Evolutionary conservation across 2,329 filamentous ascomycete species (phyloP), one percentile per base, ranked within the genome.

Genomic region (Fonsecaea multimorphosa): DNA sequence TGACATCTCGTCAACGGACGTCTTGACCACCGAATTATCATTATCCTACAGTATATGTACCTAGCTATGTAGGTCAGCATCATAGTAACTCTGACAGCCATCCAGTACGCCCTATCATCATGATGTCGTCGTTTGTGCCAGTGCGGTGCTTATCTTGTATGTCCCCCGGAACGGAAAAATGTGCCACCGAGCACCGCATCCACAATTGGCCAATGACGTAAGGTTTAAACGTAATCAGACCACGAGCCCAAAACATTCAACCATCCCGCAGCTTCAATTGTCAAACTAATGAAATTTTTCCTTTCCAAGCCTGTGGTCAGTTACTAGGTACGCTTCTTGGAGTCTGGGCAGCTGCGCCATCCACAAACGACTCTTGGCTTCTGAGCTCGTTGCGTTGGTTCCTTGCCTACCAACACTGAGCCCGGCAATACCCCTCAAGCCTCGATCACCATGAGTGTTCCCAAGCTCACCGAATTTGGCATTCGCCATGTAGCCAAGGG

Each of bases 381-480:
- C 44, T 49, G 3, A 3, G 8, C 2, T 24, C 22, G 22, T 24
- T 49, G 19, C 9, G 44, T 27, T 49, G n/a, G 14, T n/a, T 22
- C 19, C 29, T 32, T 53, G 12, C 24, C 29, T 34, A n/a, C 52
- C 11, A 54, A 44, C 5, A 19, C 55, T 22, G 38, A 1, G 12
- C 29, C 24, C 22, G 12, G 16, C n/a, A 8, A 34, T 14, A 16
- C 22, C n/a, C 27, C 56, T 2, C 27, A n/a, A 24, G 11, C 31
- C 7, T 57, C 34, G 19, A 57, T 14, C 31, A 52, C 2, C 19
- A 60, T 60, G 58, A 36, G 29, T 8, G 51, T 32, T 24, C 56
- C 56, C 52, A 64, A 78, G 77, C 63, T 74, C 51, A 49, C 68
- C 38, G 68, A 72, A 57, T 73, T 74, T 54, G 72, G 72, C 56